Evolutionary conservation across 352 stramenopile species (phyloP).

Genomic region (Globisporangium perplexum): DNA sequence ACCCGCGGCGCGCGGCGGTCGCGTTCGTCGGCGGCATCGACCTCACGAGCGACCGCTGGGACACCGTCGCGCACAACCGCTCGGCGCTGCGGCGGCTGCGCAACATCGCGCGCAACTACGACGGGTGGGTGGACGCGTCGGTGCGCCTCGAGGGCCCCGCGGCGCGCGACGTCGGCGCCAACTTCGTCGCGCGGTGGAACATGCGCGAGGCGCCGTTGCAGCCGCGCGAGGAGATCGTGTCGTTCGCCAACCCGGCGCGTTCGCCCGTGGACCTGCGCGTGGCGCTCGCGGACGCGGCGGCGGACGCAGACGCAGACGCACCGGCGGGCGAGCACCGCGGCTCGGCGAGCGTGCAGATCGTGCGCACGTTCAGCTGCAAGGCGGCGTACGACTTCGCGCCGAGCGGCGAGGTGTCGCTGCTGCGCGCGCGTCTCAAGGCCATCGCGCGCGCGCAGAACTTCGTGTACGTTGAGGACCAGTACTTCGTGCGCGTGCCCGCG

Average conservation of each 20-base stretch:
- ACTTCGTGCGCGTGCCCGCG: constrained; percentile 58
- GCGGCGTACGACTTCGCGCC: constrained; percentile 40
- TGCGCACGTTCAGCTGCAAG: constrained; percentile 52
- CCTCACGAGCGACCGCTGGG: constrained; percentile 50
- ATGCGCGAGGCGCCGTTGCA: constrained; percentile 11
- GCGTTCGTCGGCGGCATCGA: constrained; percentile 55
- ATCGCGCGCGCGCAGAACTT: constrained; percentile 53
- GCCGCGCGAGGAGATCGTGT: constrained; percentile 33
- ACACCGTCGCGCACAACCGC: constrained; percentile 57
- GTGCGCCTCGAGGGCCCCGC: constrained; percentile 38
- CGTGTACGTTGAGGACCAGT: constrained; percentile 69
- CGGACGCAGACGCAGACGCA: neutral
- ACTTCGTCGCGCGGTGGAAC: constrained; percentile 67
- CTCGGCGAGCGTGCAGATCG: constrained; percentile 51
- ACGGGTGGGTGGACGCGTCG: constrained; percentile 62
- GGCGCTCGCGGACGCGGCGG: no score
- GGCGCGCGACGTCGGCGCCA: constrained; percentile 47
- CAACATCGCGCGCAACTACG: constrained; percentile 17
- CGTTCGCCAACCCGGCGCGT: constrained; percentile 40
- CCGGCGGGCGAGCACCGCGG: no score
- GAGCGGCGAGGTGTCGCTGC: constrained; percentile 44
- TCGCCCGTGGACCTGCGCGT: no score
- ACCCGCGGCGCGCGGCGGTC: constrained; percentile 25
- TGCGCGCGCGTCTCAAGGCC: constrained; percentile 44
- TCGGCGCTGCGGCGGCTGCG: constrained; percentile 32